Percentiles rank a stretch among this genome's conserved stretches.
phyloP scores from a whole-genome alignment of 1,284 basidiomycete species.

The Hemileia vastatrix region DNA sequence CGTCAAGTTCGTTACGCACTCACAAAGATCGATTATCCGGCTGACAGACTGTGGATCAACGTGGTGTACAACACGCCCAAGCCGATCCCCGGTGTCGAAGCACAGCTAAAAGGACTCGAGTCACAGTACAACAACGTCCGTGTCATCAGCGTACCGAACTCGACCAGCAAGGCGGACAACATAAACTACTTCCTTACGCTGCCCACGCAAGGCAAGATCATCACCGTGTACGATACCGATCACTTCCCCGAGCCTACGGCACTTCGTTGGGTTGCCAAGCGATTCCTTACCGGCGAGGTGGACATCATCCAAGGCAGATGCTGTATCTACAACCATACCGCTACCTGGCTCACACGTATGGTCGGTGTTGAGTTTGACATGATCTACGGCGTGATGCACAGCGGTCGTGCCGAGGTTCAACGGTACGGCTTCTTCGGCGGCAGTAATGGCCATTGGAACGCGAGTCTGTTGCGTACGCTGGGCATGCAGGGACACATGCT shows the following conservation, averaged over 20 bases:
- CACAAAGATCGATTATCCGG: conserved; percentile 35
- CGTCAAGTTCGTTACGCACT: conserved; percentile 34
- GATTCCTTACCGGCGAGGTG: conserved; percentile 36
- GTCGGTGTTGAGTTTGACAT: conserved; percentile 37
- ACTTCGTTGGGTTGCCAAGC: conserved; percentile 31
- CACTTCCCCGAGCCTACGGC: conserved; percentile 36
- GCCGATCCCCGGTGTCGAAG: conserved; percentile 34
- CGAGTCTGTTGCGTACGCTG: conserved; percentile 31
- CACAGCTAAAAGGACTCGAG: conserved; percentile 29
- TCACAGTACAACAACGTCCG: conserved; percentile 27
- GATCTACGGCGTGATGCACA: conserved; percentile 38
- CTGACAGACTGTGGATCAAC: conserved; percentile 33
- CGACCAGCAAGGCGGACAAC: conserved; percentile 36
- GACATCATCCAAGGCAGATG: conserved; percentile 39
- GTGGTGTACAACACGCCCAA: conserved; percentile 38
- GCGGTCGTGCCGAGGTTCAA: conserved; percentile 33
- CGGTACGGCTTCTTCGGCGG: conserved; percentile 37
- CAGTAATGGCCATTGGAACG: conserved; percentile 39
- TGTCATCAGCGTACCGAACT: conserved; percentile 36
- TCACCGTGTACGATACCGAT: conserved; percentile 37
- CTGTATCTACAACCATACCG: conserved; percentile 36
- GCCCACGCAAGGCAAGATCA: conserved; percentile 31
- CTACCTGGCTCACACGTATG: conserved; percentile 31
- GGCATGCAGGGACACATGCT: conserved; percentile 37
- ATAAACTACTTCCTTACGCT: conserved; percentile 36